phyloP scores from a whole-genome alignment of 208 protist genomes.

The Blastocrithidia nonstop region DNA sequence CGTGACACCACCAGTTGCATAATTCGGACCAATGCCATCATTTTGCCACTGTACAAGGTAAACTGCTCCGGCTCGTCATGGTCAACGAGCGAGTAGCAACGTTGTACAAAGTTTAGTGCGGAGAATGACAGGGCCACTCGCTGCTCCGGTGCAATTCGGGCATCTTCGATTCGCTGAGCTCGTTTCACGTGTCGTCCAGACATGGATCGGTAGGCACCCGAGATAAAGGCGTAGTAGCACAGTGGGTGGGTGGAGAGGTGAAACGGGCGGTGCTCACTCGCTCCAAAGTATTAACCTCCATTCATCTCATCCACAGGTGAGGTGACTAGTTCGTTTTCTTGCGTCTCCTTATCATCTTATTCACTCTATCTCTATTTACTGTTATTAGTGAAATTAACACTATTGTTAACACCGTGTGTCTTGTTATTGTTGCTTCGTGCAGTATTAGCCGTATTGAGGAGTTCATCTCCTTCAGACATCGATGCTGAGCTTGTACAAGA shows the following conservation, averaged over 20 bases:
- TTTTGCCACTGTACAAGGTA: slow-evolving; percentile 57
- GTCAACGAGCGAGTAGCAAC: slow-evolving; percentile 25
- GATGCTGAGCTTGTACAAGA: too few relatives aligned
- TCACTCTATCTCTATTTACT: too few relatives aligned
- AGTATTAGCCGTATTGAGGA: too few relatives aligned
- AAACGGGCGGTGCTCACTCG: slow-evolving; percentile 45
- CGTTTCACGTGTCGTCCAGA: slow-evolving; percentile 5
- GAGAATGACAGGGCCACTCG: slow-evolving; percentile 5
- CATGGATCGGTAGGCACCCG: slow-evolving; percentile 36
- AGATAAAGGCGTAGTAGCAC: slow-evolving; percentile 60
- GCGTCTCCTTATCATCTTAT: too few relatives aligned
- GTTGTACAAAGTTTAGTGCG: slow-evolving; percentile 11
- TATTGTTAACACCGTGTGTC: too few relatives aligned
- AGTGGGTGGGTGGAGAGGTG: slow-evolving; percentile 74
- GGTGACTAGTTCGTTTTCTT: too few relatives aligned
- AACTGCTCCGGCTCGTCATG: slow-evolving; percentile 27
- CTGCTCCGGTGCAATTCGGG: neutral
- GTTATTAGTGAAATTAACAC: too few relatives aligned
- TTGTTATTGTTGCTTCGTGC: too few relatives aligned
- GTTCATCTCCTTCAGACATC: too few relatives aligned
- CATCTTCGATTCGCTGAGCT: slow-evolving; percentile 1
- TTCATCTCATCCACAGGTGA: neutral
- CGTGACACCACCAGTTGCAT: slow-evolving; percentile 17
- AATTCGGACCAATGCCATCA: slow-evolving; percentile 49
- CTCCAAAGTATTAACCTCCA: slow-evolving; percentile 9